Base-by-base conservation (phyloP, 139 green algal species). In the Coelastrella sp. region DNA sequence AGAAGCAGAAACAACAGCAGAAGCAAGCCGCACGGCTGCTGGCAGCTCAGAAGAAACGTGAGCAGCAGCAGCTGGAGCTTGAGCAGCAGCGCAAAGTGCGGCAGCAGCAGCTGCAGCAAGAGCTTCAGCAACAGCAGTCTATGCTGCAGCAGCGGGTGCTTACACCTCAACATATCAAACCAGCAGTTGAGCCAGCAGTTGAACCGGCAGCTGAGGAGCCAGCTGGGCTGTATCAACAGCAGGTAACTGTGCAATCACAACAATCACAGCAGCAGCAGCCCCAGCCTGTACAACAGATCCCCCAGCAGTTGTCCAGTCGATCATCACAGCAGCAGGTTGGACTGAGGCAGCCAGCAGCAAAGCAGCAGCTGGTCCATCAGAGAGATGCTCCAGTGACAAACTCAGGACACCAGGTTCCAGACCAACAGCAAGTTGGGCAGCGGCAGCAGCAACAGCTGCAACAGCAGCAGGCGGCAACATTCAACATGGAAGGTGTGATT, bases 361-460 rank as follows among this genome's bases (percentile, higher is more conserved):
- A 74, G 79, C 79, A 72, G 79, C 81, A 86, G 59, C 81, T 27
- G 59, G 11, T 74, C 59, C 81, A 57, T 22, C 60, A 70, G 81
- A 59, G 60, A 65, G 20, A 60, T 59, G n/a, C 74, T 20, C 24
- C 19, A 82, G 35, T 82, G 76, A 8, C 76, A 78, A n/a, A 11
- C 70, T n/a, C 17, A 72, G 12, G 49, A 8, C 15, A 78, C 19
- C 35, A 68, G 9, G 65, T 20, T 22, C 78, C 58, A 68, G 59
- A 49, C 0, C 78, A 58, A 24, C 78, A 83, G 78, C 78, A 81
- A 24, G 5, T 7, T 35, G 9, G 7, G 79, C 81, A 82, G 78
- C 15, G 24, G 56, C 57, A 12, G 12, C 7, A 73, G 65, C 27
- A 66, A 57, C 27, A 84, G 49, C 11, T 10, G 10, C 78, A 72